Percentiles rank a stretch among this genome's conserved stretches.
Evolutionary conservation across 345 rosid species (phyloP).

Genomic region (Pistacia vera): DNA sequence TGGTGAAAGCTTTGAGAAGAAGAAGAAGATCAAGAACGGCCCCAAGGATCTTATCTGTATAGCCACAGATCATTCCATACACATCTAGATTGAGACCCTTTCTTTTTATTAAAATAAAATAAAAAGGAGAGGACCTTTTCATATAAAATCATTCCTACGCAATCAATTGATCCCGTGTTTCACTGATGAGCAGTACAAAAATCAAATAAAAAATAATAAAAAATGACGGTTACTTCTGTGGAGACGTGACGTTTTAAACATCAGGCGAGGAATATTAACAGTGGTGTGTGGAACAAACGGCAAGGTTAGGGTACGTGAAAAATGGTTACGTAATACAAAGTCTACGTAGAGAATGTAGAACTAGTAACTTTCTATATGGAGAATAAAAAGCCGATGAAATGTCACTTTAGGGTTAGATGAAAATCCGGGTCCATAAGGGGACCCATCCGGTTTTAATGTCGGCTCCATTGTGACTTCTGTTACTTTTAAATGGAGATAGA

Average conservation of each 20-base stretch:
- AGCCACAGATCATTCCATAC: not conserved
- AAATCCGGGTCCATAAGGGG: constrained; percentile 49
- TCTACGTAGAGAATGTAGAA: constrained; percentile 82
- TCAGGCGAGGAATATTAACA: not conserved
- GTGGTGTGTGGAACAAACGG: constrained; percentile 36
- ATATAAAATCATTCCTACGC: not conserved
- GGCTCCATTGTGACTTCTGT: constrained; percentile 30
- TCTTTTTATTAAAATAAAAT: not conserved
- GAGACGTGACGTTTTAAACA: constrained; percentile 4
- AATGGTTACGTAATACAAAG: constrained; percentile 64
- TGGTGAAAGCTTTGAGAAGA: not conserved
- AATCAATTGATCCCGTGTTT: not conserved
- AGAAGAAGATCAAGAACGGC: not conserved
- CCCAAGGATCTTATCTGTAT: not conserved
- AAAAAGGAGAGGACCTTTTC: not conserved
- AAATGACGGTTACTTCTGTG: not conserved
- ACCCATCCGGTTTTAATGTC: constrained; percentile 44
- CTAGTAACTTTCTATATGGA: constrained; percentile 1
- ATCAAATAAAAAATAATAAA: not conserved
- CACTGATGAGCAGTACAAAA: not conserved
- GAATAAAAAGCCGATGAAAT: constrained; percentile 57
- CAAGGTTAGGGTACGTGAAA: constrained; percentile 51
- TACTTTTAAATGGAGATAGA: constrained; percentile 36
- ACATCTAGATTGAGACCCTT: not conserved
- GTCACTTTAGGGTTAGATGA: constrained; percentile 97